Conservation (phyloP, 345 rosid genomes). For the Bruguiera sexangula region DNA sequence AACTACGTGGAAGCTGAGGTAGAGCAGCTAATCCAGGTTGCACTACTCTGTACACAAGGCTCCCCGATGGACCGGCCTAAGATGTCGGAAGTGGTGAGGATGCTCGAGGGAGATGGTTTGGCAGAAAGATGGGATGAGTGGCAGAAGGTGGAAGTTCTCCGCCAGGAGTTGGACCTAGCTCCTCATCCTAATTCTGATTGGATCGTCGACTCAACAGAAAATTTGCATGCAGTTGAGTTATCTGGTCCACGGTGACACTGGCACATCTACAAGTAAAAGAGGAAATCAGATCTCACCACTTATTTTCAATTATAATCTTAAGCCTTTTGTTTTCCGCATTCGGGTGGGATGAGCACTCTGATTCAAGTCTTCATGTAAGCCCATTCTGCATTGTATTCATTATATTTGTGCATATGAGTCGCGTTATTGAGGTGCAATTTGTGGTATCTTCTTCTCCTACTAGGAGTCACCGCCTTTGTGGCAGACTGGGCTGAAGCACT, state of each 20-base stretch:
- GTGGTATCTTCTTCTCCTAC: neutral
- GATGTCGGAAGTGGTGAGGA: conserved; percentile 33
- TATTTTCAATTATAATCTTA: neutral
- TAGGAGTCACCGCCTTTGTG: no score
- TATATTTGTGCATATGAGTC: neutral
- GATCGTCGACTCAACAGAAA: conserved; percentile 30
- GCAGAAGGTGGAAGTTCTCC: conserved; percentile 30
- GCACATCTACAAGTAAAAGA: neutral
- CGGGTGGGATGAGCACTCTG: neutral
- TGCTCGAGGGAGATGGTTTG: conserved; percentile 34
- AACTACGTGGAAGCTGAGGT: conserved; percentile 26
- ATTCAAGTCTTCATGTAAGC: neutral
- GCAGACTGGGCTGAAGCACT: neutral
- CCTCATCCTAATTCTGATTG: conserved; percentile 23
- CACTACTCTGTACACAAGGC: conserved; percentile 28
- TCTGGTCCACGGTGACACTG: conserved; percentile 28
- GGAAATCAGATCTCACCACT: neutral
- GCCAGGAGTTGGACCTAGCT: conserved; percentile 20
- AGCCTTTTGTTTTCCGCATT: neutral
- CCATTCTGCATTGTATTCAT: conserved; percentile 1
- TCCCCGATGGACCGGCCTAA: conserved; percentile 32
- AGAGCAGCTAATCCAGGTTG: conserved; percentile 32
- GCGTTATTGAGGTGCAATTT: neutral
- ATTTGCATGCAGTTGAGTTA: conserved; percentile 30
- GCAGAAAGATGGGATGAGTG: conserved; percentile 34